A percentile compares a stretch with the other conserved stretches of the same genome.
These are phyloP conservation scores for Plasmodium gonderi DNA, from an alignment of 169 alveolate species.

Conservation along the genomic window DNA sequence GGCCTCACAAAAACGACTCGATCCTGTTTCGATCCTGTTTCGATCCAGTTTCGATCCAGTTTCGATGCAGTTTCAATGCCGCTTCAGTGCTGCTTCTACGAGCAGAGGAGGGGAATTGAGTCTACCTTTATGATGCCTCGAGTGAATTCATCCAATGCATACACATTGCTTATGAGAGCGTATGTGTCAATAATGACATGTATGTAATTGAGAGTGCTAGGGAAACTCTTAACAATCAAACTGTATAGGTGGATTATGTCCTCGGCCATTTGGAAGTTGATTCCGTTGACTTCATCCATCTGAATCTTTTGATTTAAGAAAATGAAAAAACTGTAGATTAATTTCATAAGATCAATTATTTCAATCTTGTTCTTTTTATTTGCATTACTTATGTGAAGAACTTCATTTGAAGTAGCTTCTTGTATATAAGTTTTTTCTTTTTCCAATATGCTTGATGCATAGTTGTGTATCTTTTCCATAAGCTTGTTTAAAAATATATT, in stretches of 20 bases:
- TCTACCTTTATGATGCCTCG: constrained; percentile 42
- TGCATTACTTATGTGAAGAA: constrained; percentile 2
- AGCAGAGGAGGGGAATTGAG: neutral
- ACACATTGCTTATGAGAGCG: constrained; percentile 48
- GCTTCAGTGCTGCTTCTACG: too few species aligned
- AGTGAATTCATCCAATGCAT: constrained; percentile 22
- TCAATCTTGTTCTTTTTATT: constrained; percentile 34
- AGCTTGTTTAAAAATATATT: constrained; percentile 43
- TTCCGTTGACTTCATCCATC: neutral
- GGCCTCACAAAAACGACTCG: too few species aligned
- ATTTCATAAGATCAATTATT: constrained; percentile 55
- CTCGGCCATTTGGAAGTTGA: neutral
- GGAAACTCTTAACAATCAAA: constrained; percentile 21
- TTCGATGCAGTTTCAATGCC: too few species aligned
- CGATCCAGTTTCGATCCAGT: too few species aligned
- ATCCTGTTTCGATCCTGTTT: too few species aligned
- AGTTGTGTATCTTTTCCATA: constrained; percentile 11
- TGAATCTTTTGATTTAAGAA: constrained; percentile 45
- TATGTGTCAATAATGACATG: constrained; percentile 48
- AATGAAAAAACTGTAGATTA: constrained; percentile 49
- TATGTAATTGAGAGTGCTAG: constrained; percentile 21
- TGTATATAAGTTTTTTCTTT: neutral
- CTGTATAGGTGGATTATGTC: constrained; percentile 25
- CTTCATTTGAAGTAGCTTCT: neutral
- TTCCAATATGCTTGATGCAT: constrained; percentile 15